Base-by-base conservation (phyloP, 2,329 filamentous ascomycete genomes). In the Aspergillus viridinutans region DNA sequence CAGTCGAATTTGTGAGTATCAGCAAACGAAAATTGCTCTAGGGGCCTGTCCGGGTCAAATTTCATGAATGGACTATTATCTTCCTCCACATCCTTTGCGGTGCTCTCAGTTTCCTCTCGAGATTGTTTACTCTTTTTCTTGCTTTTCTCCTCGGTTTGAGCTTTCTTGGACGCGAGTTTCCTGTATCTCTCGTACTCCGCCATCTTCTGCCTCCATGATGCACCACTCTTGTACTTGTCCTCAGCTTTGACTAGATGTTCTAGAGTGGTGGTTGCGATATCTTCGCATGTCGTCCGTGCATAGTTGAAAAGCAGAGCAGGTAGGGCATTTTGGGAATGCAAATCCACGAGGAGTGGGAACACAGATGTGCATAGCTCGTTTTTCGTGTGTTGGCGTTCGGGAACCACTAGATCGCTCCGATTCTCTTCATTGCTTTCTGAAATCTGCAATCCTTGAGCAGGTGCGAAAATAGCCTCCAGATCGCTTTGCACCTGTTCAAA, bases 251-350 rank as follows among this genome's bases (percentile, higher is more conserved):
- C 67, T 0, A 92, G 74, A 57, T 84, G 77, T 0, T 71, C 63
- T 1, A 87, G 68, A 0, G 65, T 25, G 70, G 63, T 26, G 83
- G 81, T 14, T 3, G 55, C 54, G 28, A 88, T 81, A 9, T 71
- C 69, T 69, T 91, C 88, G 64, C 90, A 92, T 29, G 76, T 72
- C 1, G 72, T 70, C 50, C 88, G 84, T 61, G 92, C 87, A 63
- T 90, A 93, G 67, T 90, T 90, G 77, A 93, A 93, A 1, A 92
- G 71, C 12, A 93, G 85, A 0, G 87, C 89, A 0, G 89, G 90
- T 1, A 93, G 77, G 0, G 86, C 87, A 55, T 84, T 81, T 55
- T 85, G 82, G 17, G 78, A 75, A 50, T 90, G 82, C 57, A 64
- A 10, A 67, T 57, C 29, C 67, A 38, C 32, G 84, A 47, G 43